phyloP scores from a whole-genome alignment of 495 filamentous ascomycete species.

The Apodospora peruviana region DNA sequence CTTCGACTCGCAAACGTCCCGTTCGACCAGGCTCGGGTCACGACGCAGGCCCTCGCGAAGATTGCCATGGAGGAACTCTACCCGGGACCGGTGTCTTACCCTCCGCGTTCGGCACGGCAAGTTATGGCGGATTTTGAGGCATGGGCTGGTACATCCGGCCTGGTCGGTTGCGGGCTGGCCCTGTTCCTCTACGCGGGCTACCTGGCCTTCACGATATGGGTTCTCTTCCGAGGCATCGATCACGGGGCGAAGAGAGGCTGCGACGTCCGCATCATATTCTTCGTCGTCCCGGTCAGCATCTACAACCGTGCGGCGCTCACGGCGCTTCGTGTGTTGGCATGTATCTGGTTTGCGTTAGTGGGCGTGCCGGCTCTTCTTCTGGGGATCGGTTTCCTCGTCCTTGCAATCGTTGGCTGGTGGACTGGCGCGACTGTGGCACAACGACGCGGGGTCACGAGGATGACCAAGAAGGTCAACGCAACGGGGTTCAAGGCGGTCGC shows the following conservation, averaged over 20 bases:
- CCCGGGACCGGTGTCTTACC: neutral
- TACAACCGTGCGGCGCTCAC: conserved; percentile 8
- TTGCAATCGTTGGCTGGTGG: conserved; percentile 1
- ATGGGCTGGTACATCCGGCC: neutral
- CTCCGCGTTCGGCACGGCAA: neutral
- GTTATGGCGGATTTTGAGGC: neutral
- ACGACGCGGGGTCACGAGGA: too few relatives aligned
- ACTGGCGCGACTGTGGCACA: neutral
- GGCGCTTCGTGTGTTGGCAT: conserved; percentile 4
- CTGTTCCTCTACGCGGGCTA: conserved; percentile 9
- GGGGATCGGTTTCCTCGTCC: neutral
- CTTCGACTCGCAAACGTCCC: conserved; percentile 8
- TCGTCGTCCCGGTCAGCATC: conserved; percentile 11
- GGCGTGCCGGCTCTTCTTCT: neutral
- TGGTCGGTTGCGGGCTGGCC: conserved; percentile 1
- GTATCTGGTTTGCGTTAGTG: conserved; percentile 6
- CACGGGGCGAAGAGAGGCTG: conserved; percentile 1
- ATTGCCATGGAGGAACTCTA: conserved; percentile 5
- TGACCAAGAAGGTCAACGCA: neutral
- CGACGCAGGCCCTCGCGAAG: conserved; percentile 4
- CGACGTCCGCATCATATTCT: conserved; percentile 6
- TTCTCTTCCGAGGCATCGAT: conserved; percentile 9
- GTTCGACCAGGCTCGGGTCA: conserved; percentile 9
- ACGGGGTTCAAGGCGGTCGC: neutral
- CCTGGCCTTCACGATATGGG: conserved; percentile 8